Conservation (phyloP, 805 yeast genomes). For the Wilhelminamyces savonicus region DNA sequence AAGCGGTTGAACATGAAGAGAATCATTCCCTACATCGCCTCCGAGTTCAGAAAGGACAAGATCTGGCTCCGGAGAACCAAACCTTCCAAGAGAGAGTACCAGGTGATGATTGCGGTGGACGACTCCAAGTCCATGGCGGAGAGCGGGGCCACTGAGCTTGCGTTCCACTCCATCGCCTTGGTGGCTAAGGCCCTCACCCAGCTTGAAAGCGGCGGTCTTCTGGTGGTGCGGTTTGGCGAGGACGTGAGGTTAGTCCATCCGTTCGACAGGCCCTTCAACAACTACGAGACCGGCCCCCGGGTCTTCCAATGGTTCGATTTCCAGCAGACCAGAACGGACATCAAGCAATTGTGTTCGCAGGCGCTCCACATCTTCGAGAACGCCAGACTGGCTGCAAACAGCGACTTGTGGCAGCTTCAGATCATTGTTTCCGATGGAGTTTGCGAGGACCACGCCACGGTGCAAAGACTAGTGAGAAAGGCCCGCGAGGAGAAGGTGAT, state of each 20-base stretch:
- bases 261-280: slow-evolving; percentile 76
- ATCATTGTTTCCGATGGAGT: slow-evolving; percentile 95
- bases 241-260: slow-evolving; percentile 79
- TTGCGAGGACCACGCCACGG: slow-evolving; percentile 86
- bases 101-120: slow-evolving; percentile 95
- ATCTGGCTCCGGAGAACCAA: slow-evolving; percentile 97
- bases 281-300: slow-evolving; percentile 71
- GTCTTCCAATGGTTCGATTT: slow-evolving; percentile 87
- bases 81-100: slow-evolving; percentile 95
- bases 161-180: slow-evolving; percentile 89
- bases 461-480: slow-evolving; percentile 77
- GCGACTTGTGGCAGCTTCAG: slow-evolving; percentile 88
- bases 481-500: slow-evolving; percentile 90
- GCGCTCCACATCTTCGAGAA: slow-evolving; percentile 71
- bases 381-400: slow-evolving; percentile 38
- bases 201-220: slow-evolving; percentile 88
- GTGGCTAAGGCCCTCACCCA: slow-evolving; percentile 93
- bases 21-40: slow-evolving; percentile 95
- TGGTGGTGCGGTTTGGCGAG: slow-evolving; percentile 88
- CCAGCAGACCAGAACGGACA: slow-evolving; percentile 82
- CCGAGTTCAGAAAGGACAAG: slow-evolving; percentile 94
- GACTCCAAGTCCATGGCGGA: slow-evolving; percentile 98
- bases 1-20: slow-evolving; percentile 95
- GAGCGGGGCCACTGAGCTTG: slow-evolving; percentile 81
- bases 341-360: slow-evolving; percentile 61